Evolutionary conservation across 2,329 filamentous ascomycete species (phyloP).

Genomic region (Xylariales sp.): DNA sequence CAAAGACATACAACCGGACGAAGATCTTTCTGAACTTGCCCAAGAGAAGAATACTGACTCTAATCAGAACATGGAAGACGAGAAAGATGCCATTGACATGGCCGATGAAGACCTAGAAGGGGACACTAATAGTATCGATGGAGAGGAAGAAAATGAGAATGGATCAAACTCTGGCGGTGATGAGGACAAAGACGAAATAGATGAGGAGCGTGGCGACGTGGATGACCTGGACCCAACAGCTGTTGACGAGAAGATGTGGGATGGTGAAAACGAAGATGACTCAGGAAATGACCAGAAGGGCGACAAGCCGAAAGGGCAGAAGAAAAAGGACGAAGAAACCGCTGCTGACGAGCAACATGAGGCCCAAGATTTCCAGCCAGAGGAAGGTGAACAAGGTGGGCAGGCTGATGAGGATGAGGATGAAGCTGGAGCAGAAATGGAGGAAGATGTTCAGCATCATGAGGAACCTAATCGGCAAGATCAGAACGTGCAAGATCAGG

Average conservation of each 20-base stretch:
- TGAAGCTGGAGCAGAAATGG: slow-evolving; percentile 70
- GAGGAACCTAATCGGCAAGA: slow-evolving; percentile 72
- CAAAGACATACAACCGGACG: slow-evolving; percentile 93
- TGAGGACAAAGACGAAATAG: slow-evolving; percentile 77
- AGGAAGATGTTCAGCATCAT: slow-evolving; percentile 65
- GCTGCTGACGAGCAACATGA: slow-evolving; percentile 63
- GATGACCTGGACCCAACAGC: slow-evolving; percentile 90
- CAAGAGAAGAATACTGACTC: slow-evolving; percentile 80
- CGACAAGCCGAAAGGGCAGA: slow-evolving; percentile 76
- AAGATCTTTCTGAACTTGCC: slow-evolving; percentile 90
- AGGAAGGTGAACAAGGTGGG: slow-evolving; percentile 57
- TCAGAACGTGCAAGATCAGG: slow-evolving; percentile 82
- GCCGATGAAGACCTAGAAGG: slow-evolving; percentile 92
- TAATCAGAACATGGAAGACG: slow-evolving; percentile 76
- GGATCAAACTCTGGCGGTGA: slow-evolving; percentile 72
- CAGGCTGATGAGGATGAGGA: slow-evolving; percentile 63
- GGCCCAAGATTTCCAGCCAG: slow-evolving; percentile 66
- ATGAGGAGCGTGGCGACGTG: slow-evolving; percentile 90
- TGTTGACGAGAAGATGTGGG: slow-evolving; percentile 99
- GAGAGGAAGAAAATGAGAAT: slow-evolving; percentile 69
- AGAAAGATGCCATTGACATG: slow-evolving; percentile 91
- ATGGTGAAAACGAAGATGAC: slow-evolving; percentile 82
- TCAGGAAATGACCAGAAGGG: slow-evolving; percentile 85
- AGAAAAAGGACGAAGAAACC: slow-evolving; percentile 72
- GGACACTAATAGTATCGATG: slow-evolving; percentile 75